phyloP scores from a whole-genome alignment of 2,329 filamentous ascomycete species.

The Ampelomyces quisqualis region DNA sequence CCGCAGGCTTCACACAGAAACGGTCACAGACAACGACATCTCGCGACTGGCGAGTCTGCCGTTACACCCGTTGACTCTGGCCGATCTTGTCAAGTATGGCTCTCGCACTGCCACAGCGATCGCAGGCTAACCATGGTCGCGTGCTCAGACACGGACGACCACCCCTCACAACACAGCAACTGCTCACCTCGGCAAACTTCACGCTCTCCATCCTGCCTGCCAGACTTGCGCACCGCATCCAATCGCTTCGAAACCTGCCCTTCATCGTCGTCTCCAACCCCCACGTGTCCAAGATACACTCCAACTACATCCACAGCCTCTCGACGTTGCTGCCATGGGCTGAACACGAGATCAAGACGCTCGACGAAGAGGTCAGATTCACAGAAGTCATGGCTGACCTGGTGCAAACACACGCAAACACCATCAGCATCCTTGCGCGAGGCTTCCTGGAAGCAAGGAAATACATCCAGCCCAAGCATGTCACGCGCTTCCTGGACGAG shows the following conservation, averaged over 20 bases:
- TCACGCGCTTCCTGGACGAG: conserved; percentile 90
- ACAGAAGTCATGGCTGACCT: conserved; percentile 91
- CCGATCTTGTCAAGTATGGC: conserved; percentile 80
- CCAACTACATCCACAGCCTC: conserved; percentile 92
- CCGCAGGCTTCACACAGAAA: conserved; percentile 41
- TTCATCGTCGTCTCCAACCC: conserved; percentile 99
- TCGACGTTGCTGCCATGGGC: conserved; percentile 87
- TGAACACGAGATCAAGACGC: conserved; percentile 67
- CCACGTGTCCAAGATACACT: conserved; percentile 90
- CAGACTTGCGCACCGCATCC: conserved; percentile 88
- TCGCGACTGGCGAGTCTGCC: conserved; percentile 73
- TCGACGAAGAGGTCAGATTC: conserved; percentile 87
- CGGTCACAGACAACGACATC: conserved; percentile 70
- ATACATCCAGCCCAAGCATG: conserved; percentile 79
- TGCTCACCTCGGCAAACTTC: conserved; percentile 92
- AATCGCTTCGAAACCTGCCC: conserved; percentile 87
- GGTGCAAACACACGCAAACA: conserved; percentile 92
- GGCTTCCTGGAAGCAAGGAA: conserved; percentile 92
- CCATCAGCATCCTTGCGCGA: conserved; percentile 85
- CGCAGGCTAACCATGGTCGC: conserved; percentile 13
- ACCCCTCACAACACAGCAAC: conserved; percentile 74
- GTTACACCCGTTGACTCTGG: conserved; percentile 78
- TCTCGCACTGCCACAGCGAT: background rate
- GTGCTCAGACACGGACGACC: conserved; percentile 69
- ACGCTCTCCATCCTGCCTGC: conserved; percentile 89